A percentile compares a stretch with the other conserved stretches of the same genome.
phyloP scores from a whole-genome alignment of 2,329 filamentous ascomycete genomes.

The Amesomyces nigricolor region DNA sequence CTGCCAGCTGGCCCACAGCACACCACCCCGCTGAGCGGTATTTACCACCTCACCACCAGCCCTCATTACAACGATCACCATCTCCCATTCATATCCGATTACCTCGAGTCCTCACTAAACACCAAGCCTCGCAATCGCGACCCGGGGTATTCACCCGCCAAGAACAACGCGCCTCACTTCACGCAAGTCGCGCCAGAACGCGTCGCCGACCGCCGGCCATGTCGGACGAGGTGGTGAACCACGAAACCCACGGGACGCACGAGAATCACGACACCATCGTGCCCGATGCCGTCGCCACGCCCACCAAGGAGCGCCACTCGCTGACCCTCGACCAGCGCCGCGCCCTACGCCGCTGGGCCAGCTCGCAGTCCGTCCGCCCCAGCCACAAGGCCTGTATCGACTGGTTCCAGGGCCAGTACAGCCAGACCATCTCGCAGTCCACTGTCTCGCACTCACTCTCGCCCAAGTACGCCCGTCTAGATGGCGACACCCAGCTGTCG shows the following conservation, averaged over 20 bases:
- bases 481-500: slow-evolving; percentile 56
- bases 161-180: slow-evolving; percentile 4
- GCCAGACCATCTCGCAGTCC: slow-evolving; percentile 56
- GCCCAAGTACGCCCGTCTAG: slow-evolving; percentile 56
- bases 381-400: slow-evolving; percentile 59
- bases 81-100: slow-evolving; percentile 21
- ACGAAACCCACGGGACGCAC: too few relatives aligned
- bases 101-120: slow-evolving; percentile 20
- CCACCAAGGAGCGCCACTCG: slow-evolving; percentile 49
- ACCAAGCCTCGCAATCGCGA: slow-evolving; percentile 16
- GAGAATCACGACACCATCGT: background rate
- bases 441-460: slow-evolving; percentile 59
- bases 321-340: slow-evolving; percentile 58
- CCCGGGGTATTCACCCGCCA: slow-evolving; percentile 7
- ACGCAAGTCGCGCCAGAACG: slow-evolving; percentile 9
- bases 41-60: background rate
- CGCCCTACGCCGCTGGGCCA: slow-evolving; percentile 55
- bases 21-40: background rate
- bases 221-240: slow-evolving; percentile 12
- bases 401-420: slow-evolving; percentile 55
- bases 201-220: slow-evolving; percentile 10
- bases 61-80: slow-evolving; percentile 26
- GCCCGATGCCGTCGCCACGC: slow-evolving; percentile 20
- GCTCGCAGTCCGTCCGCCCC: slow-evolving; percentile 49
- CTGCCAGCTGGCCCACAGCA: background rate